Evolutionary conservation across 352 stramenopile genomes (phyloP), one percentile per base, ranked within the genome.

Genomic region (Phytophthora agathidicida): DNA sequence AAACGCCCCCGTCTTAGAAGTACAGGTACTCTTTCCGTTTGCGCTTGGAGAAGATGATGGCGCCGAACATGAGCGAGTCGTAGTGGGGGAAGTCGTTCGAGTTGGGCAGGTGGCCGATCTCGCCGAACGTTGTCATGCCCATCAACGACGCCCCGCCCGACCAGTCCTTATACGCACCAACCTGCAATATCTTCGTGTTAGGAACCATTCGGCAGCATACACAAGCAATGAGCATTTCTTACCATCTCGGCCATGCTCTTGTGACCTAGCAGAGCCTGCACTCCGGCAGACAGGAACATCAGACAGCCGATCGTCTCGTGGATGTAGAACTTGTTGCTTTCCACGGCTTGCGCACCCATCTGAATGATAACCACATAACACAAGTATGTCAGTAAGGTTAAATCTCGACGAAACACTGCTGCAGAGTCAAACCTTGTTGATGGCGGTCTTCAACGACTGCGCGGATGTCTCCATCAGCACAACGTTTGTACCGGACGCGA

Each of bases 231-330:
- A 14, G 19, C 13, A 42, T 9, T 32, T n/a, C 54, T 22, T 71
- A 89, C 86, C 84, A 96, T 93, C 57, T 93, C 86, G 0, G 86
- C 80, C 86, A 96, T 96, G 68, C 80, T 92, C 60, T 93, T 91
- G 61, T 93, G 83, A 11, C 86, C 86, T 14, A 94, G 59, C 14
- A 96, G 69, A n/a, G 84, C 85, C 45, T 96, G 84, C 5, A 96
- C 81, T 17, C 84, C 86, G 9, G 86, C 84, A 8, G 86, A 96
- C 11, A 96, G 62, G 65, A 96, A 96, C 83, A 96, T 93, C 24
- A 96, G 61, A 52, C 82, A 93, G 19, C 86, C 84, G 27, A 89
- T 86, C 24, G 82, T 89, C 65, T 96, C 86, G 53, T 83, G 74
- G 35, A 93, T 83, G 66, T 88, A 75, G 55, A 94, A 93, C 53